Evolutionary conservation across 73 alveolate genomes (phyloP).

Genomic region (Paraurostyla sp.): DNA sequence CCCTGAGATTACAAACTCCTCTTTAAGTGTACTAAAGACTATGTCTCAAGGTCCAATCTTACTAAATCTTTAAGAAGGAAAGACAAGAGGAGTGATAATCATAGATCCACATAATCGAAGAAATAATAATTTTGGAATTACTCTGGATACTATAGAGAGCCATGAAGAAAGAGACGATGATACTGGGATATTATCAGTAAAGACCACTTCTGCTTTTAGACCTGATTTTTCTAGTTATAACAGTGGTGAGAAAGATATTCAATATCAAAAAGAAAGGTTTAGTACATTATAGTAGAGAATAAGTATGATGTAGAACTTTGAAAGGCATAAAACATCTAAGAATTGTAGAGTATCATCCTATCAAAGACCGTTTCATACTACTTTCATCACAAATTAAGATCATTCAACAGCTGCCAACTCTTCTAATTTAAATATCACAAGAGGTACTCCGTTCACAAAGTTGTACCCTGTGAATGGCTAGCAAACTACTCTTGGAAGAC

Average conservation of each 20-base stretch:
- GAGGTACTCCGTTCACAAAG: neutral
- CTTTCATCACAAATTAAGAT: neutral
- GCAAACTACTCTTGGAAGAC: too few species aligned
- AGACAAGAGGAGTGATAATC: neutral
- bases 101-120: constrained; percentile 1
- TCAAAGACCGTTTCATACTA: constrained; percentile 6
- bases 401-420: neutral
- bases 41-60: constrained; percentile 31
- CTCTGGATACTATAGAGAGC: constrained; percentile 18
- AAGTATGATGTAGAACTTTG: neutral
- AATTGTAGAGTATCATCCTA: neutral
- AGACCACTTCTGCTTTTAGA: neutral
- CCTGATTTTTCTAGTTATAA: constrained; percentile 18
- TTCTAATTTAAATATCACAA: neutral
- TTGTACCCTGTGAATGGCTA: neutral
- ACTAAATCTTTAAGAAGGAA: constrained; percentile 9
- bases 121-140: neutral
- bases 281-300: neutral
- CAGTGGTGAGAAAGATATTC: neutral
- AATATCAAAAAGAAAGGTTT: neutral
- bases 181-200: neutral
- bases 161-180: constrained; percentile 9
- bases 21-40: constrained; percentile 26
- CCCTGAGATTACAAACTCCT: constrained; percentile 15
- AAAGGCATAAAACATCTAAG: neutral